phyloP scores from a whole-genome alignment of 2,329 filamentous ascomycete species.

The Davidsoniella eucalypti region DNA sequence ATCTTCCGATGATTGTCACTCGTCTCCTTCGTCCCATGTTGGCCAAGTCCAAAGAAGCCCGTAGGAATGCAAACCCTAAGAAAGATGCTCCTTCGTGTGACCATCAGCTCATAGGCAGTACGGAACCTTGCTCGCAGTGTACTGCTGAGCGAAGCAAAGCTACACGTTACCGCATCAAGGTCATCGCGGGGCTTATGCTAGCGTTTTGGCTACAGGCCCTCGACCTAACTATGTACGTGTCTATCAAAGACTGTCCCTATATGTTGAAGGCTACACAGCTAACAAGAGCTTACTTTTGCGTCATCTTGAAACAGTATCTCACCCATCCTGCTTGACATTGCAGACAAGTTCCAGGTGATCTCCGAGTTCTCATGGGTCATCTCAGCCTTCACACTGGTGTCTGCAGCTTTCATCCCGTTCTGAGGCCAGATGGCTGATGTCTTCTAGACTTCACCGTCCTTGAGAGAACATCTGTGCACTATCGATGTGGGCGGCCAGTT shows the following conservation, averaged over 20 bases:
- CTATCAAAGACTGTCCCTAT: not conserved
- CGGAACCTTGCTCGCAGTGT: conserved; percentile 18
- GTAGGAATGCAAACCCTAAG: not conserved
- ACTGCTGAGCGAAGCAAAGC: conserved; percentile 21
- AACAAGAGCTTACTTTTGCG: not conserved
- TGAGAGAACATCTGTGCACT: not conserved
- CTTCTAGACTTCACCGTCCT: conserved; percentile 10
- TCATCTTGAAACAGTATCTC: not conserved
- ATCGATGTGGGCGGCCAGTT: conserved; percentile 39
- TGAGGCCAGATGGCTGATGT: conserved; percentile 47
- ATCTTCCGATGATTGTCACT: not conserved
- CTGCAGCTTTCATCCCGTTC: conserved; percentile 49
- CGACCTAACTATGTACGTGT: conserved; percentile 41
- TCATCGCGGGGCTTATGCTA: conserved; percentile 40
- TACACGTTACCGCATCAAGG: conserved; percentile 35
- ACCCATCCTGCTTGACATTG: conserved; percentile 49
- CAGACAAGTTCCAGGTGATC: conserved; percentile 27
- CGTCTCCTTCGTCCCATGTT: not conserved
- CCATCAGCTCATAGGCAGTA: not conserved
- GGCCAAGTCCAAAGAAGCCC: not conserved
- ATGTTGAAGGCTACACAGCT: not conserved
- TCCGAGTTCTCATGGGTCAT: conserved; percentile 51
- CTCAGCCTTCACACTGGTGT: conserved; percentile 50
- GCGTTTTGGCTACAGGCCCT: conserved; percentile 47
- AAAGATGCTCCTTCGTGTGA: not conserved